phyloP scores from a whole-genome alignment of 768 basidiomycete species.

The Mycena metata region DNA sequence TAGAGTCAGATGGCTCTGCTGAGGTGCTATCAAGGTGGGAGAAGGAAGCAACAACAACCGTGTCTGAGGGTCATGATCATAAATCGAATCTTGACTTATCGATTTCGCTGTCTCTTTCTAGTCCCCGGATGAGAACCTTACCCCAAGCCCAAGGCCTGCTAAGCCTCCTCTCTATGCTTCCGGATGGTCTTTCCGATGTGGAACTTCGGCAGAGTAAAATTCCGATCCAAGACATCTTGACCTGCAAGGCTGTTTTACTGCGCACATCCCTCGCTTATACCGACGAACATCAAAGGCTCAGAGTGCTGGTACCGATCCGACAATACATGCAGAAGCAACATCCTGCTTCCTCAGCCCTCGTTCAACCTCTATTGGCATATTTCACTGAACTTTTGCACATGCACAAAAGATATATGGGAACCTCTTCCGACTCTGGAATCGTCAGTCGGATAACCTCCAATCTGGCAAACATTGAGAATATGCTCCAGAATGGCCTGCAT shows the following conservation, averaged over 20 bases:
- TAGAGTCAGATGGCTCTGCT: background rate
- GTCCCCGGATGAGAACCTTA: background rate
- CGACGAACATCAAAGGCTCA: background rate
- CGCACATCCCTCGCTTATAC: constrained; percentile 15
- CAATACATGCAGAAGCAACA: constrained; percentile 10
- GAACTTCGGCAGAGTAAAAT: constrained; percentile 6
- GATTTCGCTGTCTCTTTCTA: background rate
- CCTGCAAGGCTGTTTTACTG: constrained; percentile 14
- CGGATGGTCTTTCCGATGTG: constrained; percentile 17
- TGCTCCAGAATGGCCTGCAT: too few relatives aligned
- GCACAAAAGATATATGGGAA: background rate
- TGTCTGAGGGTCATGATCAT: background rate
- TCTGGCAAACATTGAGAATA: too few relatives aligned
- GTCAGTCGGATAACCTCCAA: too few relatives aligned
- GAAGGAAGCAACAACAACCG: background rate
- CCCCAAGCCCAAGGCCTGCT: constrained; percentile 14
- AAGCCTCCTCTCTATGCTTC: constrained; percentile 18
- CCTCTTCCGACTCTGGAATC: too few relatives aligned
- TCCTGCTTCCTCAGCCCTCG: background rate
- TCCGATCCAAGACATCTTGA: constrained; percentile 4
- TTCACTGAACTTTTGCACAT: constrained; percentile 12
- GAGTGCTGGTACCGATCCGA: constrained; percentile 17
- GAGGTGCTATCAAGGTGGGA: background rate
- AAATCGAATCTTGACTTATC: background rate
- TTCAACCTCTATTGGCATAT: background rate